Evolutionary conservation across 2,329 filamentous ascomycete species (phyloP).

Genomic region (Trichoderma atrobrunneum): DNA sequence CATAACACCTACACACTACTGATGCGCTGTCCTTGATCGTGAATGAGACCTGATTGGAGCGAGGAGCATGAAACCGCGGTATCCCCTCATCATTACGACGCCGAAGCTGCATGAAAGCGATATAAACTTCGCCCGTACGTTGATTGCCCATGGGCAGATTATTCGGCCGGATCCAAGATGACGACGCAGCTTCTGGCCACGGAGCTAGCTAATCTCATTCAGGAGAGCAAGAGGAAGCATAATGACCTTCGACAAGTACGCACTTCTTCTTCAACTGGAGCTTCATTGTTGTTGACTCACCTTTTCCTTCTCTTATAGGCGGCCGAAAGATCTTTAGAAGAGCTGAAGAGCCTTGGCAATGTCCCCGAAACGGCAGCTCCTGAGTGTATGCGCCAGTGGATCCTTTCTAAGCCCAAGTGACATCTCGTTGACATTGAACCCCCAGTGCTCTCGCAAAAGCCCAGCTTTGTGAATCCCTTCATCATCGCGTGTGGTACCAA

Average conservation of each 20-base stretch:
- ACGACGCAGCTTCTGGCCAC: constrained; percentile 85
- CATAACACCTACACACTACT: neutral
- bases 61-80: neutral
- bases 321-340: constrained; percentile 88
- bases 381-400: constrained; percentile 32
- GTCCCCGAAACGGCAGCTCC: constrained; percentile 39
- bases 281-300: neutral
- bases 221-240: constrained; percentile 95
- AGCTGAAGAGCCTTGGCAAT: constrained; percentile 61
- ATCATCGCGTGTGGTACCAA: constrained; percentile 87
- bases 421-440: constrained; percentile 24
- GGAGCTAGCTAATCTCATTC: constrained; percentile 85
- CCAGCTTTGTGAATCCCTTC: constrained; percentile 88
- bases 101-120: constrained; percentile 29
- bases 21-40: constrained; percentile 5
- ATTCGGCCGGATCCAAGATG: constrained; percentile 55
- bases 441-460: constrained; percentile 75
- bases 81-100: neutral
- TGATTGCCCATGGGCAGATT: constrained; percentile 26
- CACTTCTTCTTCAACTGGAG: neutral
- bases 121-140: constrained; percentile 23
- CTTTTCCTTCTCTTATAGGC: constrained; percentile 53
- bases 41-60: neutral
- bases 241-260: constrained; percentile 79
- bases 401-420: constrained; percentile 14